Evolutionary conservation across 1,139 yeast genomes (phyloP), one percentile per base, ranked within the genome.

Genomic region (Magnusiomyces tetraspermus): DNA sequence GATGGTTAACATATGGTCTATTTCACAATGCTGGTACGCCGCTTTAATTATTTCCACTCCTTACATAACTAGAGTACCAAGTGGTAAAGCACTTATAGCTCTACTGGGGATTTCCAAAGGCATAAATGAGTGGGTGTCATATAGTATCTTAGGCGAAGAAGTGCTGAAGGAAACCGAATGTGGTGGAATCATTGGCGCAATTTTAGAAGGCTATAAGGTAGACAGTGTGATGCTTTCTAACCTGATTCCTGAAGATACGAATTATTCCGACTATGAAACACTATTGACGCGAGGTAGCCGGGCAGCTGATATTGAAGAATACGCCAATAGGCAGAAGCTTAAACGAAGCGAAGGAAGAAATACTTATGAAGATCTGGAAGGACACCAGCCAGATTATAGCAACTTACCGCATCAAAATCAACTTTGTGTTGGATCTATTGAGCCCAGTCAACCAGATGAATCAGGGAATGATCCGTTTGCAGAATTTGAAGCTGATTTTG

Each of bases 81-180:
- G 58, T 10, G 73, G 72, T 0, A 64, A 71, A 2, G 48, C 57
- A 3, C 55, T 69, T 1, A 70, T 71, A 3, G 71, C 63, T 1
- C 44, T 65, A 10, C 65, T 70, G 49, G 75, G 75, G 13, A 60
- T 70, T 50, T 59, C 73, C 1, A 71, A 75, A 75, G 73, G 75
- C 0, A 57, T 69, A 30, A 66, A 71, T 1, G 62, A 71, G 2
- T 71, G 75, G 75, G 73, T 71, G 0, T 75, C 75, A 15, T 71
- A 66, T 57, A 65, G 74, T 1, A 56, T 71, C 17, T 61, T 71
- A n/a, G 72, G 72, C 1, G 70, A 69, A 53, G 71, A 71, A 41
- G 68, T 71, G 36, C 65, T 67, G 38, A 38, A 19, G 15, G 42
- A 38, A 38, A 38, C 42, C 5, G 42, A 38, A 19, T 22, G 42